Percentiles rank a stretch among this genome's conserved stretches.
Conservation (phyloP, 2,329 filamentous ascomycete genomes). For the Ceratocystis lukuohia region DNA sequence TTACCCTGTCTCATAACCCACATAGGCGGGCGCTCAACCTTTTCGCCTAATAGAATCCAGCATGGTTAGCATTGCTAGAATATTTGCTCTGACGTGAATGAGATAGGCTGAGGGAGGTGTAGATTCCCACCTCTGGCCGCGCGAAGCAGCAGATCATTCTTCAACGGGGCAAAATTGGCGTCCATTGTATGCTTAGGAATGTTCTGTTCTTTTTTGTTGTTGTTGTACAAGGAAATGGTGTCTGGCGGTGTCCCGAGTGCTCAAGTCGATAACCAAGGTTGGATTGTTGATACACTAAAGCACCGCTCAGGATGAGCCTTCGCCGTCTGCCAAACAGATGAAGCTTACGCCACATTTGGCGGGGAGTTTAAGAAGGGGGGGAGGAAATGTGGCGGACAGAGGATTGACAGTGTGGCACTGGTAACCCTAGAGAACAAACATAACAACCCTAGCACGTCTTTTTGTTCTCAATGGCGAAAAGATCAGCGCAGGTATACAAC, state of each 20-base stretch:
- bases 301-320: neutral
- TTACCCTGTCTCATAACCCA: conserved; percentile 99
- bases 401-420: neutral
- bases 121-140: conserved; percentile 64
- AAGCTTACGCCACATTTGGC: neutral
- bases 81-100: neutral
- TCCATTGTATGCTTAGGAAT: conserved; percentile 12
- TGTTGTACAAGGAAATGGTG: neutral
- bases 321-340: neutral
- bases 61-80: neutral
- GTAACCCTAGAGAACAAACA: neutral
- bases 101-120: neutral
- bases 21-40: conserved; percentile 83
- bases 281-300: neutral
- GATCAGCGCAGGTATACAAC: too few species aligned
- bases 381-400: neutral
- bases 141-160: conserved; percentile 85
- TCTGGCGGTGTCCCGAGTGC: neutral
- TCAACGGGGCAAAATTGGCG: conserved; percentile 56
- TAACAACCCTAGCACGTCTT: too few species aligned
- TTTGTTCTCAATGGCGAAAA: too few species aligned
- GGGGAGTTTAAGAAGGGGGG: neutral
- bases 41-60: conserved; percentile 48
- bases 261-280: neutral
- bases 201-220: conserved; percentile 4